phyloP scores from a whole-genome alignment of 2,329 filamentous ascomycete species.

The Stenocarpella maydis region DNA sequence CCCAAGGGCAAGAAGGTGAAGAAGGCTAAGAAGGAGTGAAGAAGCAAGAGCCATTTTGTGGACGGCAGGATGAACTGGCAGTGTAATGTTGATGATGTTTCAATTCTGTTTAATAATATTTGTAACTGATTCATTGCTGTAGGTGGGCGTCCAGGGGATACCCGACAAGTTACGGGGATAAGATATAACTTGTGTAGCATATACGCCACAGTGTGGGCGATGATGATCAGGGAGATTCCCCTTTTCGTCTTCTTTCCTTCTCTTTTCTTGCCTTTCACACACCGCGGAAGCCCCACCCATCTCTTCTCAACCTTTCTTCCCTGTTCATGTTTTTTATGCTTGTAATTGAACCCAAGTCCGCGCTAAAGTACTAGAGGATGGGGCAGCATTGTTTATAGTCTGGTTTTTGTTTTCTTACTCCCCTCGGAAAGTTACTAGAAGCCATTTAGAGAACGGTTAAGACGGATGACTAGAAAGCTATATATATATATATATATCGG shows the following conservation, averaged over 20 bases:
- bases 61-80: neutral
- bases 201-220: neutral
- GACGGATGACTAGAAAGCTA: conserved; percentile 7
- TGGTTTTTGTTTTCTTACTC: too few relatives aligned
- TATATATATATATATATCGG: neutral
- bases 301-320: neutral
- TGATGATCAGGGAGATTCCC: neutral
- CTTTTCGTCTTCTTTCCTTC: neutral
- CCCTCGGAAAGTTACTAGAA: neutral
- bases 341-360: neutral
- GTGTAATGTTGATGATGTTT: conserved; percentile 1
- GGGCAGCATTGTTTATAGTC: conserved; percentile 15
- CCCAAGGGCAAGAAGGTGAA: conserved; percentile 45
- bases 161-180: neutral
- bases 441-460: conserved; percentile 4
- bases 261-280: neutral
- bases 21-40: conserved; percentile 21
- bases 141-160: neutral
- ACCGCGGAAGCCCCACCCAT: neutral
- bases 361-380: conserved; percentile 3
- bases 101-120: neutral
- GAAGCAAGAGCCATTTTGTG: neutral
- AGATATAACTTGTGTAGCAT: neutral
- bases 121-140: neutral
- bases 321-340: conserved; percentile 8